phyloP scores from a whole-genome alignment of 2,329 filamentous ascomycete genomes.

The Aspergillus fijiensis region DNA sequence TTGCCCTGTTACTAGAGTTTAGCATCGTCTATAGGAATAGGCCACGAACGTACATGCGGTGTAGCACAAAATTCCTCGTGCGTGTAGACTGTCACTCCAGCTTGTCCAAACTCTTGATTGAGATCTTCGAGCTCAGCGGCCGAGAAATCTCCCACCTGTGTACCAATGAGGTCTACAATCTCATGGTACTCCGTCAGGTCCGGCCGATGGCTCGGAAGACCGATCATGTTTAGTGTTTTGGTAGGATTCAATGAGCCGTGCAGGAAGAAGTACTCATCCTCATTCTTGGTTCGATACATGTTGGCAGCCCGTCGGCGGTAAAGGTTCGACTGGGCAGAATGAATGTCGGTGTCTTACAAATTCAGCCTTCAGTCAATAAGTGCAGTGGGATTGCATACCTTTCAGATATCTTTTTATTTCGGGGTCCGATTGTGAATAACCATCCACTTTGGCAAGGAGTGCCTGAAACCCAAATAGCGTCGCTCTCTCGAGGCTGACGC shows the following conservation, averaged over 20 bases:
- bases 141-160: neutral
- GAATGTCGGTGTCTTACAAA: neutral
- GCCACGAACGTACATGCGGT: neutral
- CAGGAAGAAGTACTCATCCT: slow-evolving; percentile 6
- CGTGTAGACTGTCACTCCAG: neutral
- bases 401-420: neutral
- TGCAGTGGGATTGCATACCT: neutral
- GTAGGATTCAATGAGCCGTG: slow-evolving; percentile 6
- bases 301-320: slow-evolving; percentile 1
- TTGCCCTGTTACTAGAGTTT: neutral
- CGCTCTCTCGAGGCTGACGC: neutral
- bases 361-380: neutral
- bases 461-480: neutral
- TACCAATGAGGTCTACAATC: neutral
- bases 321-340: neutral
- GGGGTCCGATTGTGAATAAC: neutral
- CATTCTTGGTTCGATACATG: slow-evolving; percentile 4
- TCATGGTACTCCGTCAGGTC: neutral
- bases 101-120: neutral
- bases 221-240: slow-evolving; percentile 5
- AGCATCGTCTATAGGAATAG: neutral
- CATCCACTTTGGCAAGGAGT: neutral
- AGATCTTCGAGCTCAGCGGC: neutral
- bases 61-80: neutral
- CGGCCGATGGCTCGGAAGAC: neutral